A percentile compares a stretch with the other conserved stretches of the same genome.
Conservation (phyloP, 805 yeast genomes). For the Saccharomycopsis capsularis region DNA sequence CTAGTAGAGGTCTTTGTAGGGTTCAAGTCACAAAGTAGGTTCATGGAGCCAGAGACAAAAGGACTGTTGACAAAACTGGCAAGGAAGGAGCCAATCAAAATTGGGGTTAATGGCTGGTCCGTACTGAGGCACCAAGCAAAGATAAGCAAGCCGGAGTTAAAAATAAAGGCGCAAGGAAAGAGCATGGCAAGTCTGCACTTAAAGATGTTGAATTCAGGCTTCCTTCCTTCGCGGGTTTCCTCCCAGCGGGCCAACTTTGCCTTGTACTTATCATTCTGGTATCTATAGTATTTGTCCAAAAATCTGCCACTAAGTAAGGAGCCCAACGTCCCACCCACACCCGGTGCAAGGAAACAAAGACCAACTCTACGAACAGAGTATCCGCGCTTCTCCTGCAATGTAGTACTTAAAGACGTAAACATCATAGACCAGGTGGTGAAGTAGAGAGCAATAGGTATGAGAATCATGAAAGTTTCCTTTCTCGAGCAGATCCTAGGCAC, state of each 20-base stretch:
- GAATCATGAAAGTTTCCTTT: constrained; percentile 6
- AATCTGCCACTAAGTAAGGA: constrained; percentile 52
- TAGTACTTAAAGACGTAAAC: constrained; percentile 57
- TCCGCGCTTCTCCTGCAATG: constrained; percentile 42
- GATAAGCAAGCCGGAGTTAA: constrained; percentile 36
- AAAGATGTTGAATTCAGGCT: constrained; percentile 12
- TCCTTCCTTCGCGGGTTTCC: neutral
- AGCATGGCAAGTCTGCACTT: constrained; percentile 11
- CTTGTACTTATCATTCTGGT: constrained; percentile 23
- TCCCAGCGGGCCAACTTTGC: constrained; percentile 23
- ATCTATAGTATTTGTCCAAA: constrained; percentile 45
- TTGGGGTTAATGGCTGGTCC: constrained; percentile 25
- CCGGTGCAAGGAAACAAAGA: constrained; percentile 66
- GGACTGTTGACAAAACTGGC: constrained; percentile 51
- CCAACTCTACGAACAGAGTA: constrained; percentile 56
- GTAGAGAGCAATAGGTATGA: constrained; percentile 50
- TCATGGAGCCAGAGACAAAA: constrained; percentile 50
- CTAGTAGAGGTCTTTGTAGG: constrained; percentile 70
- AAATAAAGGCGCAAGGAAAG: constrained; percentile 9
- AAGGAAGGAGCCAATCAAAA: constrained; percentile 48
- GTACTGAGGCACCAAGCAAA: constrained; percentile 69
- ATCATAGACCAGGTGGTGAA: constrained; percentile 67
- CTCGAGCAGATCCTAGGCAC: constrained; percentile 22
- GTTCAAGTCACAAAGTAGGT: constrained; percentile 68
- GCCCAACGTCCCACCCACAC: constrained; percentile 57